phyloP scores from a whole-genome alignment of 495 filamentous ascomycete species.

The Cercophora scortea region DNA sequence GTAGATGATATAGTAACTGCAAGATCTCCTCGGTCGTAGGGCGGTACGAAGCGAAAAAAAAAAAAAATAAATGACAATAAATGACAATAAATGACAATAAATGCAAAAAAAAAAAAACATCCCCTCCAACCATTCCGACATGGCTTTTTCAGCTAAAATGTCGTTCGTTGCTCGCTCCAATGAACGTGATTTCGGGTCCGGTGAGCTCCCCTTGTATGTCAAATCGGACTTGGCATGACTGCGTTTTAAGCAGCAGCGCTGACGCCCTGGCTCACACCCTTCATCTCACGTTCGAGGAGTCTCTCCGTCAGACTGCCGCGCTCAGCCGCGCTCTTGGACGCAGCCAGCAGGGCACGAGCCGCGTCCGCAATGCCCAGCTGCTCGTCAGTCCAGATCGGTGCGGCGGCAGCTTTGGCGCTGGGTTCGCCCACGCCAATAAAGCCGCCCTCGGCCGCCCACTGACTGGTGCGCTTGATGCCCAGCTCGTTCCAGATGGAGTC shows the following conservation, averaged over 20 bases:
- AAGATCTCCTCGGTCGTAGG: neutral
- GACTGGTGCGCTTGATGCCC: slow-evolving; percentile 80
- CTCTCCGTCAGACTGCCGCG: slow-evolving; percentile 10
- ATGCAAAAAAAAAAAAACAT: neutral
- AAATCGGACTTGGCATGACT: neutral
- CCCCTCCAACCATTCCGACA: neutral
- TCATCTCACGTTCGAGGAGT: slow-evolving; percentile 15
- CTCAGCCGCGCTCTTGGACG: neutral
- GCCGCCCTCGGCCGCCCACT: slow-evolving; percentile 86
- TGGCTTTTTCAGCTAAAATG: neutral
- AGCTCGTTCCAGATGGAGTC: slow-evolving; percentile 82
- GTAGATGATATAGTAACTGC: no score
- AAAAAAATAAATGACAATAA: no score
- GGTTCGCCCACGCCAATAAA: slow-evolving; percentile 86
- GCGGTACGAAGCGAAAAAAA: slow-evolving; percentile 1
- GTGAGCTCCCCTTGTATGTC: slow-evolving; percentile 5
- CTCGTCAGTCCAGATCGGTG: slow-evolving; percentile 75
- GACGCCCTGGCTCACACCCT: slow-evolving; percentile 9
- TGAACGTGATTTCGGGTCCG: neutral
- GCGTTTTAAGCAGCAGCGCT: slow-evolving; percentile 13
- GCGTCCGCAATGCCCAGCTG: slow-evolving; percentile 66
- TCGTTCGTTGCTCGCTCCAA: neutral
- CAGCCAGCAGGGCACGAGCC: slow-evolving; percentile 12
- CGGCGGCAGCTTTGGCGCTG: slow-evolving; percentile 40
- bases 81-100: no score